Percentiles rank a stretch among this genome's conserved stretches.
Conservation (phyloP, 2,329 filamentous ascomycete genomes). For the Colletotrichum higginsianum region DNA sequence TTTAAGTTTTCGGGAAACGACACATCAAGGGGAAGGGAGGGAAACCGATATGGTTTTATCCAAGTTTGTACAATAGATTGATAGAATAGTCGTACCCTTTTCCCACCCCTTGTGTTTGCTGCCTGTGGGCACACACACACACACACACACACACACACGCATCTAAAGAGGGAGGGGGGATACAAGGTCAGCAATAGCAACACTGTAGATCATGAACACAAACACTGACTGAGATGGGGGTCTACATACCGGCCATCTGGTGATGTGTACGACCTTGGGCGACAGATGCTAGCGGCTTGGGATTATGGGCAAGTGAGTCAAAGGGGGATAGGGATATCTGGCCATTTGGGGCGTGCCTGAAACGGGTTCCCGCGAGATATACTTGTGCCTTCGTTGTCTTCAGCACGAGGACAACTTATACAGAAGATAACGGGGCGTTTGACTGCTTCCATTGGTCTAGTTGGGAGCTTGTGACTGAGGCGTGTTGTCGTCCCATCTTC, state of each 20-base stretch:
- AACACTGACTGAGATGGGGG: background rate
- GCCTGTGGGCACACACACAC: background rate
- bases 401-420: too few relatives aligned
- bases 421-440: background rate
- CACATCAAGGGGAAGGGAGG: background rate
- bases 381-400: too few relatives aligned
- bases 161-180: background rate
- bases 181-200: constrained; percentile 26
- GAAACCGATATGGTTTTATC: background rate
- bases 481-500: background rate
- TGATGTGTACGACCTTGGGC: constrained; percentile 12
- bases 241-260: background rate
- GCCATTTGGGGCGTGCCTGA: background rate
- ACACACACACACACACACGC: background rate
- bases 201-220: background rate
- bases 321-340: background rate
- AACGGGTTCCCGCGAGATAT: background rate
- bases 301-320: too few relatives aligned
- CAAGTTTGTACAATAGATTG: constrained; percentile 22
- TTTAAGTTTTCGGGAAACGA: background rate
- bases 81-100: constrained; percentile 7
- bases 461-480: background rate
- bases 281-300: constrained; percentile 10
- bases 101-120: constrained; percentile 27
- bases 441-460: background rate